These are phyloP conservation scores for Pythium guiyangense DNA, from an alignment of 352 stramenopile species.

Conservation along the genomic window DNA sequence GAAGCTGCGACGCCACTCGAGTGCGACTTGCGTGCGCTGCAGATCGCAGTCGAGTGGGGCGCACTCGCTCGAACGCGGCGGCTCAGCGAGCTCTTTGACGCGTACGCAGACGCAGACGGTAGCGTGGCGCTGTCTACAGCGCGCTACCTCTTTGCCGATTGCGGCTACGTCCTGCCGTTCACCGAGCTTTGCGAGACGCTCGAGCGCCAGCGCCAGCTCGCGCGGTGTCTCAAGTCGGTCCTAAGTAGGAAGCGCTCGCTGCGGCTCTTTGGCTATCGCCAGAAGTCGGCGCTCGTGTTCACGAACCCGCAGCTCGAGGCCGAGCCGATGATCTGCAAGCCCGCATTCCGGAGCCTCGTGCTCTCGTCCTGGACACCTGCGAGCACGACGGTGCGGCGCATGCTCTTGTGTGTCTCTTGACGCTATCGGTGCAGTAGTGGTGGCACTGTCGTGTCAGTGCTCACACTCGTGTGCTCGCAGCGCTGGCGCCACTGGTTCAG, in stretches of 20 bases:
- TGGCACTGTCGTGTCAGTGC: no score
- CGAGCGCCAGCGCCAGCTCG: slow-evolving; percentile 27
- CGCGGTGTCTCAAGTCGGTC: slow-evolving; percentile 38
- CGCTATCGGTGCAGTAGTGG: neutral
- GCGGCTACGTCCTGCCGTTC: slow-evolving; percentile 22
- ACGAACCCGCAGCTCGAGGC: slow-evolving; percentile 27
- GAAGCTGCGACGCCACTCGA: slow-evolving; percentile 35
- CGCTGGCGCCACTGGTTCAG: slow-evolving; percentile 41
- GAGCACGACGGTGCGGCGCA: slow-evolving; percentile 25
- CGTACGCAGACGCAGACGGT: slow-evolving; percentile 38
- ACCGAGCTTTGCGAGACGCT: slow-evolving; percentile 37
- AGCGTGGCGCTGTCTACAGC: slow-evolving; percentile 26
- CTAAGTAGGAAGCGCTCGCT: slow-evolving; percentile 44
- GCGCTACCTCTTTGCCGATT: slow-evolving; percentile 54
- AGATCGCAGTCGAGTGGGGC: slow-evolving; percentile 39
- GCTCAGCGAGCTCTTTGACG: slow-evolving; percentile 32
- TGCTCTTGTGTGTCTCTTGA: neutral
- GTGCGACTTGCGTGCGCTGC: slow-evolving; percentile 33
- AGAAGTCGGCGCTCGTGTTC: no score
- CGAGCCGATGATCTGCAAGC: slow-evolving; percentile 40
- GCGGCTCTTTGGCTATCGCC: slow-evolving; percentile 64
- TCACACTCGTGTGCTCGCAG: slow-evolving; percentile 15
- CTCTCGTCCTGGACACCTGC: slow-evolving; percentile 42
- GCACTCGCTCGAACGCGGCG: slow-evolving; percentile 16
- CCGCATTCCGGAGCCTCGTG: slow-evolving; percentile 36